A percentile compares a stretch with the other conserved stretches of the same genome.
These are phyloP conservation scores for Bacterosira constricta DNA, from an alignment of 108 stramenopile genomes.

Conservation along the genomic window DNA sequence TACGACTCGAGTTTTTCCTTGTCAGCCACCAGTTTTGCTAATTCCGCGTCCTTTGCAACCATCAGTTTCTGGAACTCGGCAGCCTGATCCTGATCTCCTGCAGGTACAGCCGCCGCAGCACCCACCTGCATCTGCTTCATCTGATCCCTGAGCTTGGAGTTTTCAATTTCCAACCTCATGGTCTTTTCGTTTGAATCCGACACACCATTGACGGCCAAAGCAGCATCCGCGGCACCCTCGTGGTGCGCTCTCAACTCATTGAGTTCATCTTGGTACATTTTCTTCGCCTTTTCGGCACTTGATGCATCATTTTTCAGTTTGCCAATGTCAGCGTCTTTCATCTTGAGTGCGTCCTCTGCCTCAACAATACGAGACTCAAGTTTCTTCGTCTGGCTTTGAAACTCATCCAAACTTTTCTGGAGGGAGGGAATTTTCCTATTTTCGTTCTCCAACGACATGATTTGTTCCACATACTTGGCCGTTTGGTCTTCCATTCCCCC, in stretches of 20 bases:
- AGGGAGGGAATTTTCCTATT: conserved; percentile 69
- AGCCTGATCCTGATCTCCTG: conserved; percentile 20
- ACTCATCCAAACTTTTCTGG: conserved; percentile 62
- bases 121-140: conserved; percentile 52
- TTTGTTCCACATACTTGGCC: conserved; percentile 75
- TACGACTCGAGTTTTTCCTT: conserved; percentile 94
- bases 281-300: conserved; percentile 77
- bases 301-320: conserved; percentile 63
- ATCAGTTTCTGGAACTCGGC: conserved; percentile 65
- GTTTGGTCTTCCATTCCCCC: conserved; percentile 81
- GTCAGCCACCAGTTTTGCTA: conserved; percentile 82
- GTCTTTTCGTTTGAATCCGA: conserved; percentile 60
- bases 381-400: conserved; percentile 48
- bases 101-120: conserved; percentile 25
- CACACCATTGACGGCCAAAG: conserved; percentile 33
- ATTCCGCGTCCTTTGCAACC: conserved; percentile 70
- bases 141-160: conserved; percentile 69
- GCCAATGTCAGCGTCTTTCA: conserved; percentile 59
- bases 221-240: conserved; percentile 61
- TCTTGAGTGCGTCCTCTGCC: conserved; percentile 45
- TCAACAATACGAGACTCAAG: conserved; percentile 52
- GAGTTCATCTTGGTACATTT: conserved; percentile 80
- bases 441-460: conserved; percentile 82
- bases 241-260: conserved; percentile 77
- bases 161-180: conserved; percentile 80